phyloP scores from a whole-genome alignment of 768 basidiomycete genomes.

The Hericium erinaceus region DNA sequence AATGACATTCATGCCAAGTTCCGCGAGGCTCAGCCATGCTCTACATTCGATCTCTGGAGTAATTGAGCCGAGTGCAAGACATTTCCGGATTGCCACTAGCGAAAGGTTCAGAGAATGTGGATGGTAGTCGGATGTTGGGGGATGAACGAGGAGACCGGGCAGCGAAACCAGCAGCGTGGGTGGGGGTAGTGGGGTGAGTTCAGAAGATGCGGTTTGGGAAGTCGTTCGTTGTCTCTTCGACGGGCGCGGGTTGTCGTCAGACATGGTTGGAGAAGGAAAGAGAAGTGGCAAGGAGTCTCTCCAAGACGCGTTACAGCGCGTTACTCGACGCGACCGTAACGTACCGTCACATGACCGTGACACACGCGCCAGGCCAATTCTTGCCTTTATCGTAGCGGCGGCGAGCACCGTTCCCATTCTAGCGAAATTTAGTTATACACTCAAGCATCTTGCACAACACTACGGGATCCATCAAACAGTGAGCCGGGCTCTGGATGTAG shows the following conservation, averaged over 20 bases:
- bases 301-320: too few species aligned
- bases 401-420: too few species aligned
- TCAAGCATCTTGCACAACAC: too few species aligned
- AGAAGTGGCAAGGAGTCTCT: background rate
- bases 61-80: constrained; percentile 40
- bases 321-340: too few species aligned
- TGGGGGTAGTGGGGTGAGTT: constrained; percentile 28
- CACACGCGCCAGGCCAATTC: too few species aligned
- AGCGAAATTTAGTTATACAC: too few species aligned
- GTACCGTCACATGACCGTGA: too few species aligned
- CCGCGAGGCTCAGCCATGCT: constrained; percentile 62
- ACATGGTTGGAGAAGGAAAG: background rate
- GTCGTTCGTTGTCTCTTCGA: constrained; percentile 61
- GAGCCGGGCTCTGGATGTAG: too few species aligned
- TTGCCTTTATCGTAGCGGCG: too few species aligned
- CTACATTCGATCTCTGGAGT: constrained; percentile 56
- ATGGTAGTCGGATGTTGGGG: constrained; percentile 52
- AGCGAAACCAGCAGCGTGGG: constrained; percentile 50
- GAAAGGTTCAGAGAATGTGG: constrained; percentile 47
- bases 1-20: constrained; percentile 53
- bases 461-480: too few species aligned
- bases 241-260: constrained; percentile 47
- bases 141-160: constrained; percentile 52
- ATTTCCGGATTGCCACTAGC: constrained; percentile 44
- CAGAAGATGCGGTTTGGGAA: background rate